Conservation (phyloP, 176 grass and related monocot species). For the Hyparrhenia diplandra region DNA sequence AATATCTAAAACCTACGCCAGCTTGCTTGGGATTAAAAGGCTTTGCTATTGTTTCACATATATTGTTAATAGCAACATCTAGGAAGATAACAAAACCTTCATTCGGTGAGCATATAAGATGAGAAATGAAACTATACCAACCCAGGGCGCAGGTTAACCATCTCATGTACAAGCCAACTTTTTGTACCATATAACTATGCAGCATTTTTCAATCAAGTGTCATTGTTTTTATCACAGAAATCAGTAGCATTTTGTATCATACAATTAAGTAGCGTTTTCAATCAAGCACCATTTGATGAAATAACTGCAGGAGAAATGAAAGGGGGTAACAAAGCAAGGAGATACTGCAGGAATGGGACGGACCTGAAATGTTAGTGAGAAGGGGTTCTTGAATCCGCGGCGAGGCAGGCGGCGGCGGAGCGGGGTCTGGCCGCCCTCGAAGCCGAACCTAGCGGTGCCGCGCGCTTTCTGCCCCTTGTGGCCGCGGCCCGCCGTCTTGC, state of each 20-base stretch:
- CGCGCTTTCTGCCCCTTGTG: slow-evolving; percentile 96
- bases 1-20: not conserved
- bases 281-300: not conserved
- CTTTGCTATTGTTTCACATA: not conserved
- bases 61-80: not conserved
- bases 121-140: not conserved
- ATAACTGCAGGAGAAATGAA: not conserved
- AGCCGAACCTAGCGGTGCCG: slow-evolving; percentile 79
- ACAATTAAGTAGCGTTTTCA: not conserved
- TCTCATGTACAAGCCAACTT: not conserved
- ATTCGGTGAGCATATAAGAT: not conserved
- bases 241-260: not conserved
- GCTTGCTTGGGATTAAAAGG: not conserved
- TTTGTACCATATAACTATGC: not conserved
- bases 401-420: slow-evolving; percentile 64
- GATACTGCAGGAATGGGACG: not conserved
- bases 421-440: slow-evolving; percentile 87
- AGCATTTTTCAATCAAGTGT: not conserved
- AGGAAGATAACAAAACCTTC: not conserved
- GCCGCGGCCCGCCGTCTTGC: slow-evolving; percentile 84
- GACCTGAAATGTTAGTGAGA: slow-evolving; percentile 87
- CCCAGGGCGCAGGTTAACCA: not conserved
- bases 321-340: not conserved
- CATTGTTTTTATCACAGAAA: not conserved
- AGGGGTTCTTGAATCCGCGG: slow-evolving; percentile 78